These are phyloP conservation scores for Aspergillus sp. DNA, from an alignment of 2,329 filamentous ascomycete genomes.

Conservation along the genomic window DNA sequence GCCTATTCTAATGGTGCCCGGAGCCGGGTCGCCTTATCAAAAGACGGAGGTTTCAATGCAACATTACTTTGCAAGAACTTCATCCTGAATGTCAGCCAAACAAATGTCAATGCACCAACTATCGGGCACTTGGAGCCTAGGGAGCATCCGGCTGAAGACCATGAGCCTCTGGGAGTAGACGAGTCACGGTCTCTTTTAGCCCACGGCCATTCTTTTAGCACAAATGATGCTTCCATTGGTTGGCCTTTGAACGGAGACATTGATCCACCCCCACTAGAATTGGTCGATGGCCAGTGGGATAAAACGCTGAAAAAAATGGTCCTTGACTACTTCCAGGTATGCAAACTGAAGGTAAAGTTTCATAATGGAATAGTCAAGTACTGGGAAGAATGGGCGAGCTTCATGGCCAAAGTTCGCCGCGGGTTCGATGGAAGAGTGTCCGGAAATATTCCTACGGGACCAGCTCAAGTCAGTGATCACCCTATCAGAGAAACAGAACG, in stretches of 20 bases:
- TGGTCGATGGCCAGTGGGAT: not conserved
- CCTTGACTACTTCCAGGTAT: not conserved
- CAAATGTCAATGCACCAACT: not conserved
- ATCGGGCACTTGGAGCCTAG: not conserved
- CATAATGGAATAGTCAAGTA: not conserved
- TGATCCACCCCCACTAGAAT: not conserved
- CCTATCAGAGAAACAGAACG: too few species aligned
- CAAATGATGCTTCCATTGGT: not conserved
- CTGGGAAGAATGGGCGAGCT: not conserved
- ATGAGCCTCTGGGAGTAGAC: not conserved
- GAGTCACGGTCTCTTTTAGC: not conserved
- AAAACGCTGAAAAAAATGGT: not conserved
- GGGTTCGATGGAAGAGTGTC: too few species aligned
- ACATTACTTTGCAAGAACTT: not conserved
- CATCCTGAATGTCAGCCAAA: not conserved
- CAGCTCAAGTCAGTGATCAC: too few species aligned
- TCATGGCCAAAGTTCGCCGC: not conserved
- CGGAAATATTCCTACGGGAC: too few species aligned
- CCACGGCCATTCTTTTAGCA: not conserved
- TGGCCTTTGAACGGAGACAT: not conserved
- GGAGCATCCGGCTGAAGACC: not conserved
- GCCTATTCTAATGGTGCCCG: not conserved
- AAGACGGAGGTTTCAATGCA: not conserved
- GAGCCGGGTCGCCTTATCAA: not conserved
- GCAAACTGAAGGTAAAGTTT: not conserved